Evolutionary conservation across 176 grass and related monocot species (phyloP), one percentile per base, ranked within the genome.

Genomic region (Rhynchospora pubera): DNA sequence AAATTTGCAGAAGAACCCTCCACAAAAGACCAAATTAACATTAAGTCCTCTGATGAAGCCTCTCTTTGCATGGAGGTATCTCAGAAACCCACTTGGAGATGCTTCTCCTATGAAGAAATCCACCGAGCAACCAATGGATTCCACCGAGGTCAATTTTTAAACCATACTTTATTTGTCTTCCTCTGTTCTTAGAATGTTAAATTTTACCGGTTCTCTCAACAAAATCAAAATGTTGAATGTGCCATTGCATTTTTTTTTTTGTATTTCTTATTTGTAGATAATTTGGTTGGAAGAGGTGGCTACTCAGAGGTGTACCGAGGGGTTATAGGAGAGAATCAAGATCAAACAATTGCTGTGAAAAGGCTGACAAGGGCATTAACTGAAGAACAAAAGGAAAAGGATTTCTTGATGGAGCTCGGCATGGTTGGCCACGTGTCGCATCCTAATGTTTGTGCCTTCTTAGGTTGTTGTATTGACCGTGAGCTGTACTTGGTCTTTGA

Each of bases 221-320:
- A 21, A 39, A 39, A 39, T 39, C 42, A 15, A 66, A 81, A 63
- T 63, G 34, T 65, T 63, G 39, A 82, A 16, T 39, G 34, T 44
- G 46, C 9, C 2, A 19, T 48, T 52, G 2, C 6, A 15, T 66
- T 39, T 50, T 58, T 62, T n/a, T 67, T 60, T 32, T n/a, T n/a
- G n/a, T 45, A 34, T 46, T 52, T 43, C 13, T 18, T 19, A 14
- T 70, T 32, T 21, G 59, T 77, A 91, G 90, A 82, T 77, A 98
- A 93, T 85, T 66, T 98, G 85, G 95, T 93, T n/a, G 95, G 95
- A 11, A 86, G 64, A 11, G 95, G 95, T 18, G 95, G 95, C 28
- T 91, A 89, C 62, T 93, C 95, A 51, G 90, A 94, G 87, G 95
- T 98, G 85, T 98, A 94, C 89, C 85, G 92, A 32, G 95, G 95